phyloP scores from a whole-genome alignment of 2,329 filamentous ascomycete species.

The Pseudonectria buxi region DNA sequence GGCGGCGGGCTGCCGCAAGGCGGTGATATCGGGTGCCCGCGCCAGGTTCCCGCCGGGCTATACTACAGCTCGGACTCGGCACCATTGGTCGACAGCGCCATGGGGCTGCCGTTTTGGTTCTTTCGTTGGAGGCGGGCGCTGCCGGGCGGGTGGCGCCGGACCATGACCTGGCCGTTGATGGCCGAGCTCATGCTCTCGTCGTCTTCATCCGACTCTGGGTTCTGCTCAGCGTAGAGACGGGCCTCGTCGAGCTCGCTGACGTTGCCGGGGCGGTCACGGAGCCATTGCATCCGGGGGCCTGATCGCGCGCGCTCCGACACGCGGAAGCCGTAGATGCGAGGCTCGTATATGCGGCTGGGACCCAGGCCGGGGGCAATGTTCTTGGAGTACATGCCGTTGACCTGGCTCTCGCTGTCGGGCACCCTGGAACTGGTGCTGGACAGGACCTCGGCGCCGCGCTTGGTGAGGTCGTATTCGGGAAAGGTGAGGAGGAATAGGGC shows the following conservation, averaged over 20 bases:
- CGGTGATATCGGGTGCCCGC: conserved; percentile 1
- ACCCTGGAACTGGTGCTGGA: conserved; percentile 28
- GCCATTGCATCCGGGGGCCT: conserved; percentile 94
- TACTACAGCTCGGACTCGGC: conserved; percentile 49
- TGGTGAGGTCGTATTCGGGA: conserved; percentile 84
- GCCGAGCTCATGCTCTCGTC: conserved; percentile 39
- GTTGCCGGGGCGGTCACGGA: conserved; percentile 75
- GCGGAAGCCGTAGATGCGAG: conserved; percentile 92
- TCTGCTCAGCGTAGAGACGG: conserved; percentile 44
- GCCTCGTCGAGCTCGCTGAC: conserved; percentile 79
- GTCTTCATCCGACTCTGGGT: conserved; percentile 52
- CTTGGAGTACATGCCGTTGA: conserved; percentile 81
- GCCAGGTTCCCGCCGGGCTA: conserved; percentile 8
- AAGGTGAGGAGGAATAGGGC: conserved; percentile 98
- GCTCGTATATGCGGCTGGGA: conserved; percentile 78
- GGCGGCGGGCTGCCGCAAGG: conserved; percentile 1
- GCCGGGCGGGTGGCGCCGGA: conserved; percentile 38
- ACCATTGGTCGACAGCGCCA: conserved; percentile 49
- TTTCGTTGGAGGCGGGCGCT: conserved; percentile 36
- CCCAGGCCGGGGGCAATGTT: conserved; percentile 90
- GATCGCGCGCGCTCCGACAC: conserved; percentile 86
- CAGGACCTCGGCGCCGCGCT: conserved; percentile 58
- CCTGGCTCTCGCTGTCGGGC: conserved; percentile 41
- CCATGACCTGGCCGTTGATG: conserved; percentile 33
- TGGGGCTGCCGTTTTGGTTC: conserved; percentile 49